Evolutionary conservation across 345 rosid species (phyloP).

Genomic region (Raphanus sativus): DNA sequence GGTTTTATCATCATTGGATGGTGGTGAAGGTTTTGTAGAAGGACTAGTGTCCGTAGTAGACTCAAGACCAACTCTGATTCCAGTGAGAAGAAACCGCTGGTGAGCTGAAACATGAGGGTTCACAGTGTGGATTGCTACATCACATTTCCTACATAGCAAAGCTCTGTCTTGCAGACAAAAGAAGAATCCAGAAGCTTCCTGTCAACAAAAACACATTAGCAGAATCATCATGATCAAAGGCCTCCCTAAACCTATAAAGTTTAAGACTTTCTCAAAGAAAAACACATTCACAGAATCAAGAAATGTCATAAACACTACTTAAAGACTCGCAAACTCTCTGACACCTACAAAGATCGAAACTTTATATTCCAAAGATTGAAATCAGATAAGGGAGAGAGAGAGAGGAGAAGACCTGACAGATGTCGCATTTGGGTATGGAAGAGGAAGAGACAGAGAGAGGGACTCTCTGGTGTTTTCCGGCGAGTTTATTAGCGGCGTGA

Average conservation of each 20-base stretch:
- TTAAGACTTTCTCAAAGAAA: not conserved
- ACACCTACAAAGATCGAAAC: not conserved
- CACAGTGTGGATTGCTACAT: slow-evolving; percentile 73
- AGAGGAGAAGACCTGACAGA: slow-evolving; percentile 66
- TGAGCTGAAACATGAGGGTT: slow-evolving; percentile 77
- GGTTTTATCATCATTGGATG: slow-evolving; percentile 48
- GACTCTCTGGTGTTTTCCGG: slow-evolving; percentile 91
- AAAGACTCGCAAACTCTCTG: too few relatives aligned
- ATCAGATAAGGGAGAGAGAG: slow-evolving; percentile 4
- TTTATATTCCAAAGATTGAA: not conserved
- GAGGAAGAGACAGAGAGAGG: slow-evolving; percentile 65
- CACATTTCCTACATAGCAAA: slow-evolving; percentile 93
- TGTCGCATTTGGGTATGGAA: slow-evolving; percentile 86
- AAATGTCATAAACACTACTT: not conserved
- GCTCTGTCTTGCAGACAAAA: slow-evolving; percentile 96
- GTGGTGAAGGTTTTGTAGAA: slow-evolving; percentile 51
- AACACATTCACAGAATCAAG: too few relatives aligned
- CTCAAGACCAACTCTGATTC: slow-evolving; percentile 88
- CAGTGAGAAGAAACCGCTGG: slow-evolving; percentile 92
- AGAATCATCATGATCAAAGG: not conserved
- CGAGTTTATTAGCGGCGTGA: slow-evolving; percentile 96
- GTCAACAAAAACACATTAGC: slow-evolving; percentile 15
- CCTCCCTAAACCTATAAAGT: slow-evolving; percentile 1
- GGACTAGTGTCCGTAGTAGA: slow-evolving; percentile 55
- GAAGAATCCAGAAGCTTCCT: slow-evolving; percentile 94